Conservation (phyloP, 345 rosid species). For the Barbarea vulgaris region DNA sequence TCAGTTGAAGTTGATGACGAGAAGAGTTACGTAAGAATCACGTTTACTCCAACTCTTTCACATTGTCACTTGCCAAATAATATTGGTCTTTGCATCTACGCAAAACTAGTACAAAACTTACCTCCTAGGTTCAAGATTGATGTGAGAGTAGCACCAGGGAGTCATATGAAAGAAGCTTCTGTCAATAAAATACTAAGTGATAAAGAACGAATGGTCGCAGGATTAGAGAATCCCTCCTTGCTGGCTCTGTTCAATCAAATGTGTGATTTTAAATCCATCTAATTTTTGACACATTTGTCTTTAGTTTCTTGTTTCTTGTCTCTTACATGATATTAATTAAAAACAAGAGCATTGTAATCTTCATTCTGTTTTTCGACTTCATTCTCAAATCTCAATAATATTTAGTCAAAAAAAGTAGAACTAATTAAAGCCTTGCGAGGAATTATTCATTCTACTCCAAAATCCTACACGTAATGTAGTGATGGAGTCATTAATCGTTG, state of each 20-base stretch:
- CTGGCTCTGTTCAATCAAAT: slow-evolving; percentile 64
- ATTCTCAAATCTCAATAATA: not conserved
- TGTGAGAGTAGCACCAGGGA: slow-evolving; percentile 85
- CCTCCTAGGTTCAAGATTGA: slow-evolving; percentile 82
- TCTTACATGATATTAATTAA: not conserved
- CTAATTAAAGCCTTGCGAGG: no score
- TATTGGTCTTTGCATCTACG: slow-evolving; percentile 85
- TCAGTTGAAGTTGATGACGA: slow-evolving; percentile 73
- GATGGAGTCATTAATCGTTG: no score
- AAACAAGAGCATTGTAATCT: not conserved
- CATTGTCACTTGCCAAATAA: slow-evolving; percentile 18
- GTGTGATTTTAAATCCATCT: not conserved
- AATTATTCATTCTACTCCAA: no score
- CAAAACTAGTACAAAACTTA: slow-evolving; percentile 75
- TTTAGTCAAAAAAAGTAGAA: not conserved
- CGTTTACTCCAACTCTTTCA: not conserved
- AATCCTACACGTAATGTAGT: no score
- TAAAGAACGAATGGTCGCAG: slow-evolving; percentile 82
- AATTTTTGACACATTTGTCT: not conserved
- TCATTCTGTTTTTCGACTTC: not conserved
- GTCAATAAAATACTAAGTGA: slow-evolving; percentile 79
- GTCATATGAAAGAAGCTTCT: slow-evolving; percentile 86
- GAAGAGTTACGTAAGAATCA: slow-evolving; percentile 30
- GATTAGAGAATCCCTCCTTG: slow-evolving; percentile 77
- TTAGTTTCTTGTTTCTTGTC: not conserved